Percentiles rank a stretch among this genome's conserved stretches.
phyloP scores from a whole-genome alignment of 179 eudicot species.

The Beta lomatogona region DNA sequence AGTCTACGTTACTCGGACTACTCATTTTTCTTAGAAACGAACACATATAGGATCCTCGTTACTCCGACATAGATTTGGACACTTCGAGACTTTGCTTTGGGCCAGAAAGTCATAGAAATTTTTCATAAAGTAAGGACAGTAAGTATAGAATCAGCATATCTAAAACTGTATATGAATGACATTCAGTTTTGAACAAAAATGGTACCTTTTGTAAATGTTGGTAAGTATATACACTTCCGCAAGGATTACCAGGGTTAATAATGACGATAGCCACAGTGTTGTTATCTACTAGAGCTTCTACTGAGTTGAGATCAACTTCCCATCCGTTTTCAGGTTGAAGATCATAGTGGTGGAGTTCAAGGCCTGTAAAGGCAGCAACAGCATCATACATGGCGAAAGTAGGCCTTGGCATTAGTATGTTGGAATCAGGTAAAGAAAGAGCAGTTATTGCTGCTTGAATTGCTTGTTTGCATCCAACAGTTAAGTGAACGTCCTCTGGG shows the following conservation, averaged over 20 bases:
- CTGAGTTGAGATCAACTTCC: slow-evolving; percentile 32
- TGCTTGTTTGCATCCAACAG: slow-evolving; percentile 34
- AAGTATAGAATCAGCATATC: no score
- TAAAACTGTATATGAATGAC: no score
- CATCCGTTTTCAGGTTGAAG: slow-evolving; percentile 31
- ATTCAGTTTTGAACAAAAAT: not conserved
- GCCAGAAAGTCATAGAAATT: no score
- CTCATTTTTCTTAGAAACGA: no score
- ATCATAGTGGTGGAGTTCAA: slow-evolving; percentile 31
- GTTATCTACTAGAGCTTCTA: slow-evolving; percentile 30
- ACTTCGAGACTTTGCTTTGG: no score
- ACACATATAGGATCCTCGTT: no score
- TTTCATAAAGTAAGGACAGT: no score
- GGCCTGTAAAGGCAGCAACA: not conserved
- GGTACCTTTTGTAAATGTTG: slow-evolving; percentile 32
- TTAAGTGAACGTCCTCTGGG: slow-evolving; percentile 28
- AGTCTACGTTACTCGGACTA: no score
- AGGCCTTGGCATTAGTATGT: slow-evolving; percentile 34
- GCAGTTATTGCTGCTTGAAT: slow-evolving; percentile 14
- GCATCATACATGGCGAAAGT: slow-evolving; percentile 26
- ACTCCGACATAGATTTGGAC: no score
- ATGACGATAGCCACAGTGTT: slow-evolving; percentile 34
- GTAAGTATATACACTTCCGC: slow-evolving; percentile 32
- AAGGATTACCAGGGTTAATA: slow-evolving; percentile 40
- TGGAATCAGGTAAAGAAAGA: slow-evolving; percentile 22